A percentile compares a stretch with the other conserved stretches of the same genome.
Evolutionary conservation across 345 rosid genomes (phyloP).

Genomic region (Aegle marmelos): DNA sequence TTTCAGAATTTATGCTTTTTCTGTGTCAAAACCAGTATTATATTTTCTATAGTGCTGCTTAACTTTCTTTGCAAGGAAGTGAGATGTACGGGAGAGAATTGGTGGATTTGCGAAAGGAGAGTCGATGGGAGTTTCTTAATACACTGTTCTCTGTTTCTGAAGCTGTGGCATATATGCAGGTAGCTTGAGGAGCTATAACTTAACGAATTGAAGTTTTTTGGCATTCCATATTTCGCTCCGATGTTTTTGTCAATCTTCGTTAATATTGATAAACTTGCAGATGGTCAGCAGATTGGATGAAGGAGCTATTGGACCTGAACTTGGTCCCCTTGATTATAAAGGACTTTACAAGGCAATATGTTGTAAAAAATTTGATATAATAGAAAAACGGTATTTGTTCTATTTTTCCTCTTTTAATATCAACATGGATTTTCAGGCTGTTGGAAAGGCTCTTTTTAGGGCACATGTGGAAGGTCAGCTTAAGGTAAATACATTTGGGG

Average conservation of each 20-base stretch:
- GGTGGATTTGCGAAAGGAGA: conserved; percentile 88
- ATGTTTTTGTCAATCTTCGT: background rate
- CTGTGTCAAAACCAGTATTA: conserved; percentile 20
- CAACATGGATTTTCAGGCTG: conserved; percentile 59
- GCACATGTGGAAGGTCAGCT: conserved; percentile 98
- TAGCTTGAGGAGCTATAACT: conserved; percentile 21
- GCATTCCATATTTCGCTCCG: background rate
- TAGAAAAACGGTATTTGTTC: conserved; percentile 1
- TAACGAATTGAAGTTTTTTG: background rate
- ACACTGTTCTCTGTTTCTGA: conserved; percentile 95
- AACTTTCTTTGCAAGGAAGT: conserved; percentile 53
- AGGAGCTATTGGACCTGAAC: conserved; percentile 67
- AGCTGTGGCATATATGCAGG: conserved; percentile 96
- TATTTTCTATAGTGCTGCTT: conserved; percentile 36
- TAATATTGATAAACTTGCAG: conserved; percentile 38
- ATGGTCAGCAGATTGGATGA: conserved; percentile 94
- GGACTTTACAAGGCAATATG: conserved; percentile 79
- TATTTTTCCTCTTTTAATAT: conserved; percentile 14
- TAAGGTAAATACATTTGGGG: conserved; percentile 47
- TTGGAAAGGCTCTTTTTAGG: conserved; percentile 90
- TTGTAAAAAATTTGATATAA: conserved; percentile 12
- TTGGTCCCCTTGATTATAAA: conserved; percentile 79
- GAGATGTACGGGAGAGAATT: conserved; percentile 95
- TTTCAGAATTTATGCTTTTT: conserved; percentile 15
- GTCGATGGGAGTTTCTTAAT: conserved; percentile 89